Evolutionary conservation across 1,284 basidiomycete genomes (phyloP).

Genomic region (Leccinum cinnamomeum): DNA sequence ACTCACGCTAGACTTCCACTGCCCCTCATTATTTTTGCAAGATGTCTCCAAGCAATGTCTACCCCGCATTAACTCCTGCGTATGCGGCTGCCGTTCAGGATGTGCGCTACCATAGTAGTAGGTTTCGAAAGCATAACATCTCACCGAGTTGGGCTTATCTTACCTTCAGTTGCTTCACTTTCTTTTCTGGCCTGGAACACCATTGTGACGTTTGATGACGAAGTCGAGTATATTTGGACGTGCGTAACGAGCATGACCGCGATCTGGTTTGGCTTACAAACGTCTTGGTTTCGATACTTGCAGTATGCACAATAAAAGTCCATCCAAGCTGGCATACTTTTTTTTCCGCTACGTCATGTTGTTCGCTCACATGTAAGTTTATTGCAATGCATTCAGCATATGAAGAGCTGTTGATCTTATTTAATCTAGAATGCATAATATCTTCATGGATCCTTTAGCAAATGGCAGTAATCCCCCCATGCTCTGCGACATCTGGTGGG

Average conservation of each 20-base stretch:
- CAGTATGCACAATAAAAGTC: conserved; percentile 22
- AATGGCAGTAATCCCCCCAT: neutral
- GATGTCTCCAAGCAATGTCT: conserved; percentile 6
- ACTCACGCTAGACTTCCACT: too few species aligned
- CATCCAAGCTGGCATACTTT: conserved; percentile 25
- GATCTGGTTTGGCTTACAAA: neutral
- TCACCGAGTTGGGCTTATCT: conserved; percentile 2
- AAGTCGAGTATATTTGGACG: conserved; percentile 27
- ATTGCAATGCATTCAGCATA: neutral
- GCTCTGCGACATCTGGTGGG: conserved; percentile 18
- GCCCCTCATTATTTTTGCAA: neutral
- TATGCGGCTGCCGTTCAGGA: conserved; percentile 5
- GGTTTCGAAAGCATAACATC: neutral
- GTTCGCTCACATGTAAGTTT: conserved; percentile 18
- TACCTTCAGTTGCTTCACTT: conserved; percentile 12
- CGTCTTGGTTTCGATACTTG: neutral
- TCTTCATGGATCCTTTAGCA: conserved; percentile 7
- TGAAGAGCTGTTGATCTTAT: neutral
- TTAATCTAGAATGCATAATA: conserved; percentile 18
- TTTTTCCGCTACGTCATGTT: conserved; percentile 23
- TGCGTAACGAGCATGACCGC: conserved; percentile 8
- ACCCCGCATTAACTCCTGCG: neutral
- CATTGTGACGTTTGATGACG: conserved; percentile 20
- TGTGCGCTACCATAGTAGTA: conserved; percentile 21
- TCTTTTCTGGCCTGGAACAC: conserved; percentile 20